Conservation (phyloP, 306 rosid species). For the Lotus japonicus region DNA sequence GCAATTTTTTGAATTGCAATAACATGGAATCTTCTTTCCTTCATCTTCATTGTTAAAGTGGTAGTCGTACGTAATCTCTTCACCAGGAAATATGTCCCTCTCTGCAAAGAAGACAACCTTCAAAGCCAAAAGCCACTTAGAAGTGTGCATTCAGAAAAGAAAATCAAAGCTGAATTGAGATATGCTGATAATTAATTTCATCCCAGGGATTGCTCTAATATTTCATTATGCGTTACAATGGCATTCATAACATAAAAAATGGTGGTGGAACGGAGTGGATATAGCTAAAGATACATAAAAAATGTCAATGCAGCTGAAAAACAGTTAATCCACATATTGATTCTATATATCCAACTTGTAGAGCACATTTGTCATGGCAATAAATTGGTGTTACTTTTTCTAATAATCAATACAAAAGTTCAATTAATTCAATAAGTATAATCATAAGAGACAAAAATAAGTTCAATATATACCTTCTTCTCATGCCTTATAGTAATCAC, state of each 20-base stretch:
- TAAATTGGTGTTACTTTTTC: neutral
- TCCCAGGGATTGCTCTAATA: neutral
- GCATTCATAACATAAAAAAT: neutral
- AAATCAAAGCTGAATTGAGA: neutral
- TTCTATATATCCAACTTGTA: neutral
- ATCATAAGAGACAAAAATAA: neutral
- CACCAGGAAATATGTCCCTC: conserved; percentile 67
- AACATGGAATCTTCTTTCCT: conserved; percentile 72
- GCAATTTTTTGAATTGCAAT: conserved; percentile 58
- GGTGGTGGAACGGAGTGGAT: neutral
- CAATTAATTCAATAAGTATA: neutral
- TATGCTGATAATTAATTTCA: neutral
- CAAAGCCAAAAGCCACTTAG: conserved; percentile 12
- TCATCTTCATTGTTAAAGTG: conserved; percentile 67
- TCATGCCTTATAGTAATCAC: conserved; percentile 54
- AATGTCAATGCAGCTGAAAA: neutral
- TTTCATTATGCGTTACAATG: neutral
- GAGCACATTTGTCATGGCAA: neutral
- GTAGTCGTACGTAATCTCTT: conserved; percentile 71
- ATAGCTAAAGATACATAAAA: neutral
- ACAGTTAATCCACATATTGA: neutral
- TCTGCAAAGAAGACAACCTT: conserved; percentile 68
- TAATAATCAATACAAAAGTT: neutral
- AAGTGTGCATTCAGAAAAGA: neutral
- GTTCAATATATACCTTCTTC: conserved; percentile 43